Percentiles rank a stretch among this genome's conserved stretches.
phyloP scores from a whole-genome alignment of 257 asterid species.

The Solanum gracilifrons region DNA sequence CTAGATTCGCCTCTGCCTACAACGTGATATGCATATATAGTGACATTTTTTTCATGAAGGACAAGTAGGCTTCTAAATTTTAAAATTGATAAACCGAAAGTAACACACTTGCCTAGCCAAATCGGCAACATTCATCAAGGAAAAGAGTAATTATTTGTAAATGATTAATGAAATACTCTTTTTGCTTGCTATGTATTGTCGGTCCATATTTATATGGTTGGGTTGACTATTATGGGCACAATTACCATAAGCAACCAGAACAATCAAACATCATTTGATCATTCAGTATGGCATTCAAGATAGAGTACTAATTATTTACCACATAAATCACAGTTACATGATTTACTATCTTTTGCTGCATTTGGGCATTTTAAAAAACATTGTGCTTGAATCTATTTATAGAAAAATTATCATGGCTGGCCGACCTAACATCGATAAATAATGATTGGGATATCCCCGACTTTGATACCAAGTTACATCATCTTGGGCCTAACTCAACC shows the following conservation, averaged over 20 bases:
- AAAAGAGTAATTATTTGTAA: neutral
- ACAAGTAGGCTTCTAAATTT: neutral
- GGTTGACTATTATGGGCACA: neutral
- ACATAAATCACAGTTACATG: neutral
- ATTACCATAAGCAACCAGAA: neutral
- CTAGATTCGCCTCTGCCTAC: too few relatives aligned
- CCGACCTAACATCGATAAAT: neutral
- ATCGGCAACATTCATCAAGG: neutral
- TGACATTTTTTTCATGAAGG: neutral
- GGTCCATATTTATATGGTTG: neutral
- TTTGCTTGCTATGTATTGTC: neutral
- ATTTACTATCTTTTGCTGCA: neutral
- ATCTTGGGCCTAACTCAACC: neutral
- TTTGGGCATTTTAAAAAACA: neutral
- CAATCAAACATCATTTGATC: neutral
- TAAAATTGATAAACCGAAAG: neutral
- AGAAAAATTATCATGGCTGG: neutral
- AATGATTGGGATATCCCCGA: neutral
- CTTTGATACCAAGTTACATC: neutral
- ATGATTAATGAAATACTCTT: neutral
- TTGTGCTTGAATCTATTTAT: neutral
- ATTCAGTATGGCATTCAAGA: neutral
- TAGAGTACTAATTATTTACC: neutral
- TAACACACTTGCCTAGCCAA: neutral
- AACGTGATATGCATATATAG: neutral